Conservation (phyloP, 2,329 filamentous ascomycete genomes). For the Talaromyces piceae region DNA sequence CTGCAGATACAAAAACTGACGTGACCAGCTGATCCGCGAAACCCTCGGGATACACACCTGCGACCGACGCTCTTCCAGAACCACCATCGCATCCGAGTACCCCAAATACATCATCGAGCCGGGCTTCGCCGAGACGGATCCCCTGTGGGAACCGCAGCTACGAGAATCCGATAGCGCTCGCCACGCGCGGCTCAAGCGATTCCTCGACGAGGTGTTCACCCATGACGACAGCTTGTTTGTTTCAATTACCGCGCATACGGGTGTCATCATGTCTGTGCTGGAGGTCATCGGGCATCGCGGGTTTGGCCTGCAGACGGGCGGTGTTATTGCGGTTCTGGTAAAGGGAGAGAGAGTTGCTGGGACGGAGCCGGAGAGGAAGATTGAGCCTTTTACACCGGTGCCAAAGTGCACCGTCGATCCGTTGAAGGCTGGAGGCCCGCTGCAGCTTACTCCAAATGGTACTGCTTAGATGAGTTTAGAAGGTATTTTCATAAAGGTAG, state of each 20-base stretch:
- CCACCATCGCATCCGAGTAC: conserved; percentile 43
- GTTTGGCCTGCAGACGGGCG: conserved; percentile 44
- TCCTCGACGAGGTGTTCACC: conserved; percentile 49
- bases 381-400: conserved; percentile 20
- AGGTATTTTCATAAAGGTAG: no score
- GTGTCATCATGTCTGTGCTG: conserved; percentile 50
- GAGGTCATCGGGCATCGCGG: conserved; percentile 37
- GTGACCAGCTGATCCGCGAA: conserved; percentile 45
- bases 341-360: conserved; percentile 29
- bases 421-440: background rate
- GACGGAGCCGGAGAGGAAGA: conserved; percentile 12
- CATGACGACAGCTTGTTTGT: conserved; percentile 42
- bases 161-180: conserved; percentile 45
- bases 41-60: conserved; percentile 56
- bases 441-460: conserved; percentile 7
- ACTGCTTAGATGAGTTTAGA: no score
- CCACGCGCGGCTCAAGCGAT: conserved; percentile 36
- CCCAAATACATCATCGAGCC: conserved; percentile 46
- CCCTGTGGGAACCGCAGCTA: conserved; percentile 43
- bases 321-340: conserved; percentile 46
- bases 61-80: conserved; percentile 46
- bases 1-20: no score
- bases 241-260: conserved; percentile 53
- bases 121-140: conserved; percentile 48
- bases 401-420: conserved; percentile 18